These are phyloP conservation scores for Coprinellus micaceus DNA, from an alignment of 768 basidiomycete species.

Conservation along the genomic window DNA sequence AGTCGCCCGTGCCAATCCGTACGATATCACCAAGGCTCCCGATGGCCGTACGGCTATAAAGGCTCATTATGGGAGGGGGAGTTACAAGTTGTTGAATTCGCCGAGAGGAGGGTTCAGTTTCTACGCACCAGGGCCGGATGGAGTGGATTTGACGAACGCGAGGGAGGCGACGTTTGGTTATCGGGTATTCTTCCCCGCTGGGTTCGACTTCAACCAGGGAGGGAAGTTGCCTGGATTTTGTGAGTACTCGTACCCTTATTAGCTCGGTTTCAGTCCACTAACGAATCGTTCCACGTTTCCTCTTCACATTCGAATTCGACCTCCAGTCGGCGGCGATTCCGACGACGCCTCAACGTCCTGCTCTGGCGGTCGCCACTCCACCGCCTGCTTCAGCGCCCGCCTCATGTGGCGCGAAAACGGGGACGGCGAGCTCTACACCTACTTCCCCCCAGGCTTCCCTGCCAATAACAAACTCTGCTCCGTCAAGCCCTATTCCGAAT, in stretches of 20 bases:
- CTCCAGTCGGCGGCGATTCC: conserved; percentile 55
- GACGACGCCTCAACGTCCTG: conserved; percentile 46
- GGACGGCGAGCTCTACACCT: conserved; percentile 65
- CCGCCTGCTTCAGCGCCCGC: conserved; percentile 58
- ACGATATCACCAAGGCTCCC: conserved; percentile 39
- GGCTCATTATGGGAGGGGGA: conserved; percentile 52
- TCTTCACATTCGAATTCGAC: too few relatives aligned
- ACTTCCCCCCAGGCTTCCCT: conserved; percentile 48
- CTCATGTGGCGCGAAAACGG: conserved; percentile 67
- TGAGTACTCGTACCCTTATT: too few relatives aligned
- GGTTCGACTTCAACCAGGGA: conserved; percentile 60
- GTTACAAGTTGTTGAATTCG: conserved; percentile 43
- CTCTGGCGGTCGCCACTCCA: conserved; percentile 59
- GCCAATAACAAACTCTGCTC: conserved; percentile 49
- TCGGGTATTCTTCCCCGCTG: conserved; percentile 59
- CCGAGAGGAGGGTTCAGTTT: conserved; percentile 63
- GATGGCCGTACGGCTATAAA: conserved; percentile 50
- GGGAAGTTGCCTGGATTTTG: conserved; percentile 74
- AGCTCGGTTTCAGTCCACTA: too few relatives aligned
- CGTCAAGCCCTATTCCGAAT: conserved; percentile 37
- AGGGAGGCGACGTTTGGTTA: conserved; percentile 63
- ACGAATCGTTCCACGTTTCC: too few relatives aligned
- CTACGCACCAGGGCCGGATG: conserved; percentile 56
- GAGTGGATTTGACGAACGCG: conserved; percentile 53
- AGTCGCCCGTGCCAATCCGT: conserved; percentile 32